Percentiles rank a stretch among this genome's conserved stretches.
Conservation (phyloP, 2,329 filamentous ascomycete species). For the Colletotrichum limetticola region DNA sequence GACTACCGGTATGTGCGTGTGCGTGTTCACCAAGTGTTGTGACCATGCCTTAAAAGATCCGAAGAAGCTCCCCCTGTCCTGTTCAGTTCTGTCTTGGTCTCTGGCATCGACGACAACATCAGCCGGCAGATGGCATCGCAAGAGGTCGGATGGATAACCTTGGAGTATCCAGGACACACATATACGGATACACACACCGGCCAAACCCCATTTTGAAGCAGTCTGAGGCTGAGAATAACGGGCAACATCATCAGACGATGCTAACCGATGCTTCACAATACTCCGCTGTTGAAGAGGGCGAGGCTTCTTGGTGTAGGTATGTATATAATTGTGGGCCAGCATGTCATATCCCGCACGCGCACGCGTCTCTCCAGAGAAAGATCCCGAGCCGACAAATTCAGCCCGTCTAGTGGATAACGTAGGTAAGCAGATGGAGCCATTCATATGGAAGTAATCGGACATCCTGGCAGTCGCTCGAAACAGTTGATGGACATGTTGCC, state of each 20-base stretch:
- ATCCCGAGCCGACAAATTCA: neutral
- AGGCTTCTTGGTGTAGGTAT: neutral
- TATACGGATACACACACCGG: neutral
- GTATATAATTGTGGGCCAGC: neutral
- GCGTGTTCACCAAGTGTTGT: neutral
- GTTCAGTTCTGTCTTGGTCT: neutral
- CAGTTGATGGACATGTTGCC: neutral
- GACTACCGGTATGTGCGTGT: neutral
- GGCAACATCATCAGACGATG: neutral
- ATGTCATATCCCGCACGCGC: neutral
- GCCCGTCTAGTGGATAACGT: neutral
- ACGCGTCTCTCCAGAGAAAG: neutral
- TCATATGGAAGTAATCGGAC: slow-evolving; percentile 6
- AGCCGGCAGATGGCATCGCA: neutral
- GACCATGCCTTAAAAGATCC: neutral
- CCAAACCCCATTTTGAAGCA: neutral
- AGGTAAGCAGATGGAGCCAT: neutral
- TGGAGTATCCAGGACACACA: neutral
- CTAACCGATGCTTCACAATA: neutral
- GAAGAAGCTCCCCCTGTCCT: neutral
- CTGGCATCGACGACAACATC: neutral
- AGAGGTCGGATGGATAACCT: neutral
- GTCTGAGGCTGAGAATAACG: neutral
- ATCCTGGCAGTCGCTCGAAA: slow-evolving; percentile 11
- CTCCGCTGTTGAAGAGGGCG: no score